Percentiles rank a stretch among this genome's conserved stretches.
Evolutionary conservation across 2,329 filamentous ascomycete genomes (phyloP).

Genomic region (Fusarium temperatum): DNA sequence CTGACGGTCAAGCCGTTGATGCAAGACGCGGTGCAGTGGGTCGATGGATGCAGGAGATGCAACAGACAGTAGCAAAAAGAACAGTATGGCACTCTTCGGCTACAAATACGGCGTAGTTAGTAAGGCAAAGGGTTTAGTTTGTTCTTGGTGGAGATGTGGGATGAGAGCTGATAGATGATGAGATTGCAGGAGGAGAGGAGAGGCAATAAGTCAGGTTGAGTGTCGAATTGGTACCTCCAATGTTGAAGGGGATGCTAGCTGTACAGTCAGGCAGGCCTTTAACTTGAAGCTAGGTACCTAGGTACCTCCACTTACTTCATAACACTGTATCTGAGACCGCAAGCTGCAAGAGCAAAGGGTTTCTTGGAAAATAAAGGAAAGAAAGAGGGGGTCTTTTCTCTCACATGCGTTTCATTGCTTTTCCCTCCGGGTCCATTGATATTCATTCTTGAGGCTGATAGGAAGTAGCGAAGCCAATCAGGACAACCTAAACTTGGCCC

Average conservation of each 20-base stretch:
- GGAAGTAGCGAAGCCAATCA: conserved; percentile 21
- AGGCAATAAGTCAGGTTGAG: not conserved
- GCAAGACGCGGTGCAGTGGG: conserved; percentile 35
- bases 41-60: conserved; percentile 37
- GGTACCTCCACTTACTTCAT: not conserved
- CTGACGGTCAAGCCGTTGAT: conserved; percentile 13
- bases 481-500: conserved; percentile 15
- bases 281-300: not conserved
- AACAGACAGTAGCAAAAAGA: conserved; percentile 22
- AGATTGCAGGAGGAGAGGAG: not conserved
- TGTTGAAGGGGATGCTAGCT: not conserved
- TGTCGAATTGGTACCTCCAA: not conserved
- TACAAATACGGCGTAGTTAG: conserved; percentile 24
- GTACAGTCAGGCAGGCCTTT: not conserved
- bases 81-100: conserved; percentile 11
- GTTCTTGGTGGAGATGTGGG: not conserved
- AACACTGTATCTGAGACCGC: not conserved
- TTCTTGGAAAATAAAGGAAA: not conserved
- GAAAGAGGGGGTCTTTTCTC: not conserved
- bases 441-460: conserved; percentile 14
- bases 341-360: not conserved
- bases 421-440: not conserved
- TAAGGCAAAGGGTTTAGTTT: conserved; percentile 15
- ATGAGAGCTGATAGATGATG: conserved; percentile 27
- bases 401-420: not conserved